Evolutionary conservation across 106 monocot genomes (phyloP), one percentile per base, ranked within the genome.

Genomic region (Allium cepa): DNA sequence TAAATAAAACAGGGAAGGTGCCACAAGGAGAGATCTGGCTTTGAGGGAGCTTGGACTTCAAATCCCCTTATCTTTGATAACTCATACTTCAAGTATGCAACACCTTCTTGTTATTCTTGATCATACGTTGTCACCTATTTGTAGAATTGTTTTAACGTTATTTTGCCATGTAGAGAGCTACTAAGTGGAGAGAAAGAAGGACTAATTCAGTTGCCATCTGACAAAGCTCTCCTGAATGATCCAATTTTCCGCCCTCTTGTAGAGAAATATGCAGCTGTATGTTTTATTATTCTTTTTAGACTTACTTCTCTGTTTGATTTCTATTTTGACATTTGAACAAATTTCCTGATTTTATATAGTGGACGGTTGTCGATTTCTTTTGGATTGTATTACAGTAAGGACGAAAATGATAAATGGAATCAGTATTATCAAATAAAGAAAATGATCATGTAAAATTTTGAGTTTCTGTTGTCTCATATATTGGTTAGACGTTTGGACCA

Each of bases 181-280:
- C 66, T 99, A 67, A 74, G 70, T 36, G 92, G 97, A 28, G 89
- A 92, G 77, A 99, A 99, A 72, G 89, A 89, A 73, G 86, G 77
- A 9, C 87, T 97, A 47, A 75, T 92, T 28, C 92, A 92, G 75
- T 75, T 99, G 56, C 84, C 86, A 13, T 80, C 87, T 47, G 92
- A 99, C 80, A 92, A 92, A 65, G 89, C 89, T 27, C 90, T 99
- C 50, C 77, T 99, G 17, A 28, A 12, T 17, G 97, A 99, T 77
- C 89, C 87, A 15, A 78, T 76, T 28, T 99, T 99, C 87, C 89
- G 84, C 71, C 89, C 87, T 8, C 67, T 92, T 7, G 85, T 90
- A 12, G 90, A 90, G 12, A 90, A 86, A 85, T 90, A 90, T 69
- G 90, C 90, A 56, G 83, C 80, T 49, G 89, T 89, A 82, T 72